Evolutionary conservation across 371 early-diverging fungal genomes (phyloP), one percentile per base, ranked within the genome.

Genomic region (Mortierella sp.): DNA sequence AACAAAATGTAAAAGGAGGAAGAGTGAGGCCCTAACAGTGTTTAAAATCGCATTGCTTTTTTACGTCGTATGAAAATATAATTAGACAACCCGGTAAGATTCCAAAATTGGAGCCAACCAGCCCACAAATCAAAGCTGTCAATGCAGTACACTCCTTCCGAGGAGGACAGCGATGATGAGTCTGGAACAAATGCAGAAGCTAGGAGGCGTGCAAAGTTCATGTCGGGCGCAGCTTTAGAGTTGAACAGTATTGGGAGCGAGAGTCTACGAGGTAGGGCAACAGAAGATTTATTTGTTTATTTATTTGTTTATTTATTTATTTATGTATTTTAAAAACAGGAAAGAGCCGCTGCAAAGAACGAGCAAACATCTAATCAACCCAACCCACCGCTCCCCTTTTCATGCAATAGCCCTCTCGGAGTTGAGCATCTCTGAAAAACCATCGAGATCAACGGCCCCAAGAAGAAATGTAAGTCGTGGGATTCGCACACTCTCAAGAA

Each of bases 151-250:
- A 75, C 64, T 22, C 81, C 81, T 28, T 72, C 81, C 0, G 81
- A 80, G 43, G 78, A 78, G 30, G 79, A 80, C 39, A 75, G 75
- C 37, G 81, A 80, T 54, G 76, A 80, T 2, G 81, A 79, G 62
- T n/a, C 68, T n/a, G 39, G 35, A 5, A 28, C 51, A 26, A 40
- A 52, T 30, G 26, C 58, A 1, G 62, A 51, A 10, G 52, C 57
- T 18, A 57, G 57, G 30, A 63, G 75, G 10, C 75, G 81, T 18
- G 65, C 81, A n/a, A 71, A 72, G 54, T 80, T 66, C 63, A 59
- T 80, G 66, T 80, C 81, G 2, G 81, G 81, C 6, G 18, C 75
- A 6, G 62, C 81, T 3, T 20, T 72, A 43, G 81, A 72, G 39
- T 54, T 80, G 58, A 75, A 69, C 58, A 63, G 39, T 14, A 35